Base-by-base conservation (phyloP, 2,329 filamentous ascomycete species). In the Hypoxylon sp. region DNA sequence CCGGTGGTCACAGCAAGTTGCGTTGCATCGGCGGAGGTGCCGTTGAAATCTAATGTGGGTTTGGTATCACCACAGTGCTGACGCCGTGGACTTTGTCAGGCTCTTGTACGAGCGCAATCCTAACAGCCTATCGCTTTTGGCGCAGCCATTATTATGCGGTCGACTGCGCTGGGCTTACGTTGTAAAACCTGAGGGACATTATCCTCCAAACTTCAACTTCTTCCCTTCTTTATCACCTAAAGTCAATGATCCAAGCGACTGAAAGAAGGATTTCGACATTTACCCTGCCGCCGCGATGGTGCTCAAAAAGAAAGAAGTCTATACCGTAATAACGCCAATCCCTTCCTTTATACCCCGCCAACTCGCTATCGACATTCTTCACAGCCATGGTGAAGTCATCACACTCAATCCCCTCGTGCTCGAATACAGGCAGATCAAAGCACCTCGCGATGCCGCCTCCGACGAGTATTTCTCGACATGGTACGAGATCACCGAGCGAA, bases 381-480 rank as follows among this genome's bases (percentile, higher is more conserved):
- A 91, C 76, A 87, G 86, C 68, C 89, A 91, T 77, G 84, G 85
- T 75, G 89, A 92, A 74, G 87, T 91, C 77, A 91, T 91, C 79
- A 88, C 87, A 32, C 80, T 92, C 65, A 91, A 91, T 72, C 90
- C 90, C 3, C 85, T 92, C 52, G 89, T 92, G 27, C 84, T 90
- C 63, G 81, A 81, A 37, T 85, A 89, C 80, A 86, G 87, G 68
- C 80, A 87, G 63, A 90, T 91, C 75, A 82, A 88, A 56, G 88
- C 90, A 1, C 90, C 90, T 27, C 88, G 88, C 78, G 83, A 90
- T 78, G 89, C 89, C 68, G 84, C 87, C 60, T 81, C 88, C 70
- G 90, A 92, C 78, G 90, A 92, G 77, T 92, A 85, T 79, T 92
- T 90, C 78, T 88, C 88, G 67, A 90, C 89, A 29, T 92, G 90